Evolutionary conservation across 2,329 filamentous ascomycete species (phyloP).

Genomic region (Colletotrichum sp.): DNA sequence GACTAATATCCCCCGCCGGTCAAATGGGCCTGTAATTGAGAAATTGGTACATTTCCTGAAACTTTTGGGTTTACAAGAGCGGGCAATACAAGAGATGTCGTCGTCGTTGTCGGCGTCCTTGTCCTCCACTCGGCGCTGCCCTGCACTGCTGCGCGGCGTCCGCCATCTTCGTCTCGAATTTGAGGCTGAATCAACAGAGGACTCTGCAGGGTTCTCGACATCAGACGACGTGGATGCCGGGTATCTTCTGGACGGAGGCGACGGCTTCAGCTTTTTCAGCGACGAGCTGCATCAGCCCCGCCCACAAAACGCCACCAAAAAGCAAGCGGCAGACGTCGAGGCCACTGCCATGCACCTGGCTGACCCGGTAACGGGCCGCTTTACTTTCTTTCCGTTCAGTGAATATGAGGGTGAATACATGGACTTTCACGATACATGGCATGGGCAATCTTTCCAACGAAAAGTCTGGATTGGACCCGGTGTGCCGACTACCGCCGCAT

Average conservation of each 20-base stretch:
- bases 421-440: slow-evolving; percentile 30
- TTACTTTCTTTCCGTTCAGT: slow-evolving; percentile 28
- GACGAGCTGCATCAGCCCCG: slow-evolving; percentile 23
- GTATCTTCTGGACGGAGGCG: slow-evolving; percentile 41
- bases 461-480: slow-evolving; percentile 55
- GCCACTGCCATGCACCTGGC: slow-evolving; percentile 6
- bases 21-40: slow-evolving; percentile 53
- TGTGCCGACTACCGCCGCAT: slow-evolving; percentile 35
- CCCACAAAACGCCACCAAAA: neutral
- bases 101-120: slow-evolving; percentile 21
- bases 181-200: slow-evolving; percentile 45
- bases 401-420: slow-evolving; percentile 31
- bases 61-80: slow-evolving; percentile 54
- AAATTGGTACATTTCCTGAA: slow-evolving; percentile 53
- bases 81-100: slow-evolving; percentile 39
- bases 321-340: slow-evolving; percentile 3
- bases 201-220: slow-evolving; percentile 32
- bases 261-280: slow-evolving; percentile 52
- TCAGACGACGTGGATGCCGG: slow-evolving; percentile 44
- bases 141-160: slow-evolving; percentile 54
- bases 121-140: slow-evolving; percentile 35
- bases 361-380: slow-evolving; percentile 23
- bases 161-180: slow-evolving; percentile 61
- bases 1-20: slow-evolving; percentile 58
- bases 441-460: slow-evolving; percentile 30